Evolutionary conservation across 140 eudicot species (phyloP).

Genomic region (Cichorium intybus): DNA sequence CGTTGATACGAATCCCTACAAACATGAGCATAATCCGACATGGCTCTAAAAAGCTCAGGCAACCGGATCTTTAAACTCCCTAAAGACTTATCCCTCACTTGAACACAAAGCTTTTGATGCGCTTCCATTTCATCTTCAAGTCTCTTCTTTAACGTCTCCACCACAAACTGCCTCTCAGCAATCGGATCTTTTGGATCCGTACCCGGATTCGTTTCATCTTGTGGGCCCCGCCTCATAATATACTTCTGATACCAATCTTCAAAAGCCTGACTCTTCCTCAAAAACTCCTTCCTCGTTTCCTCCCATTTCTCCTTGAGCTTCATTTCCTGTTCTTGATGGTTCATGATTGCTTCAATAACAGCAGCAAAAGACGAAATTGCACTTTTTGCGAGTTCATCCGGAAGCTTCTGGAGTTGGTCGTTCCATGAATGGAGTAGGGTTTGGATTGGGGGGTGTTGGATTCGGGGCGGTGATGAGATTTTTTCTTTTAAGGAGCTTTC

Average conservation of each 20-base stretch:
- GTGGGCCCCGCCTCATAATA: constrained; percentile 50
- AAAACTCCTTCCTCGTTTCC: constrained; percentile 75
- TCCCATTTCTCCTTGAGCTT: constrained; percentile 79
- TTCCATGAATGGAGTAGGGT: constrained; percentile 79
- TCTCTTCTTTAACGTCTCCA: constrained; percentile 72
- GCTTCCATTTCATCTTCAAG: constrained; percentile 82
- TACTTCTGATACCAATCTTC: constrained; percentile 92
- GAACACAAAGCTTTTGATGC: constrained; percentile 75
- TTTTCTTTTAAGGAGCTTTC: constrained; percentile 86
- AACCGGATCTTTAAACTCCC: constrained; percentile 74
- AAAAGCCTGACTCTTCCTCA: constrained; percentile 70
- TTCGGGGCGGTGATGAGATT: constrained; percentile 79
- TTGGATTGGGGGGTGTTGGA: constrained; percentile 74
- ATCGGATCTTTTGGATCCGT: constrained; percentile 49
- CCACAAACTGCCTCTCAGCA: constrained; percentile 65
- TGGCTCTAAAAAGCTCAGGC: constrained; percentile 91
- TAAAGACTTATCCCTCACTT: constrained; percentile 87
- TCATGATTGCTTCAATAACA: constrained; percentile 67
- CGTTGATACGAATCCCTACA: constrained; percentile 61
- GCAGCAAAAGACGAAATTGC: constrained; percentile 81
- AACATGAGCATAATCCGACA: constrained; percentile 70
- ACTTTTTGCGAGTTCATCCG: constrained; percentile 81
- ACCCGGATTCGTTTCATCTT: constrained; percentile 57
- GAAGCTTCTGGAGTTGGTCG: constrained; percentile 90
- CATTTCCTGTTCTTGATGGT: constrained; percentile 94